These are phyloP conservation scores for Sugiyamaella neomexicana DNA, from an alignment of 1,139 yeast genomes.

Conservation along the genomic window DNA sequence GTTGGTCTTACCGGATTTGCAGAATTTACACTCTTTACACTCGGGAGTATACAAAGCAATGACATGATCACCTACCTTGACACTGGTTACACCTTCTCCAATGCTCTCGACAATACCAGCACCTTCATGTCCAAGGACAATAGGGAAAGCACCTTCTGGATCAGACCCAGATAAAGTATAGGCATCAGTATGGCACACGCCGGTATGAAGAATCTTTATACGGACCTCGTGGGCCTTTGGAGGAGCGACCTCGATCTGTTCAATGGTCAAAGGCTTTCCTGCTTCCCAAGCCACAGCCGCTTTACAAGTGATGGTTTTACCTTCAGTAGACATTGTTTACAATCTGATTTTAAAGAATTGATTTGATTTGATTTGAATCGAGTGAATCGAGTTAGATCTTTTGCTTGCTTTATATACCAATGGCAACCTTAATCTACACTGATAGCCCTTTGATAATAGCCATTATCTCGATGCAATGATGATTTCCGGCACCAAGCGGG, in stretches of 20 bases:
- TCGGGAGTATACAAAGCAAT: conserved; percentile 94
- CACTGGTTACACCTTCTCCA: conserved; percentile 89
- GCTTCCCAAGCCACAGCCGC: conserved; percentile 99
- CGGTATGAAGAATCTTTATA: conserved; percentile 81
- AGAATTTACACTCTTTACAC: conserved; percentile 92
- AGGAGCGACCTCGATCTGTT: conserved; percentile 85
- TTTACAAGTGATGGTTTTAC: conserved; percentile 69
- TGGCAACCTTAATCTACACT: neutral
- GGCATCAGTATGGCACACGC: conserved; percentile 98
- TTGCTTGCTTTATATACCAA: neutral
- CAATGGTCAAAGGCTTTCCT: conserved; percentile 72
- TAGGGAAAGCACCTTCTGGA: conserved; percentile 95
- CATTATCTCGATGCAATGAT: neutral
- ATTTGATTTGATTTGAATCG: too few species aligned
- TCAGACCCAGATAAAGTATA: conserved; percentile 92
- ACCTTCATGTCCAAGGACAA: conserved; percentile 90
- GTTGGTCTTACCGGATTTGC: conserved; percentile 93
- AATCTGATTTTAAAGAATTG: neutral
- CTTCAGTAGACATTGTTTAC: conserved; percentile 39
- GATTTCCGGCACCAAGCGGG: neutral
- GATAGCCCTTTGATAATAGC: neutral
- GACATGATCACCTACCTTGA: conserved; percentile 87
- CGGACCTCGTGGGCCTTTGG: conserved; percentile 98
- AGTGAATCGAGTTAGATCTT: neutral
- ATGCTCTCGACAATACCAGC: conserved; percentile 92